These are phyloP conservation scores for Tricholoma saponaceum DNA, from an alignment of 768 basidiomycete genomes.

Conservation along the genomic window DNA sequence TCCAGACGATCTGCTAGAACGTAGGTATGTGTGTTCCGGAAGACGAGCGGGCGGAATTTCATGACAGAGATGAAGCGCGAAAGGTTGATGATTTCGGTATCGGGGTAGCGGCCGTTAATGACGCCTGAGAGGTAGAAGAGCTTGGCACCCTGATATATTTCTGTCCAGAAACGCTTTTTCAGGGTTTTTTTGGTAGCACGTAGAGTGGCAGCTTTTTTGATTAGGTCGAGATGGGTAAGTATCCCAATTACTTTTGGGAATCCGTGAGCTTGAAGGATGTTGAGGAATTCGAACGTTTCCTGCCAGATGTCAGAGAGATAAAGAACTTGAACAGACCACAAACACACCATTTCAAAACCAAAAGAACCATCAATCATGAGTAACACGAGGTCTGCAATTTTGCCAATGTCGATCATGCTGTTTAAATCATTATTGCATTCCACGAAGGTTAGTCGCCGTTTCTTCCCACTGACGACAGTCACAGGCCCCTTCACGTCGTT, in stretches of 20 bases:
- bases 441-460: constrained; percentile 88
- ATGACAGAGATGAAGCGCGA: constrained; percentile 95
- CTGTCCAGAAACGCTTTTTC: constrained; percentile 99
- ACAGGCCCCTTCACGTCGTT: constrained; percentile 90
- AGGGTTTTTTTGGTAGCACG: constrained; percentile 89
- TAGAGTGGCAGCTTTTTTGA: constrained; percentile 86
- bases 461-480: constrained; percentile 93
- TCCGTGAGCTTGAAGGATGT: constrained; percentile 94
- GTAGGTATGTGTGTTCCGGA: constrained; percentile 94
- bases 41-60: constrained; percentile 97
- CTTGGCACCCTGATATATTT: constrained; percentile 98
- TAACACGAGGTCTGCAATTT: constrained; percentile 92
- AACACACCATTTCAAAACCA: constrained; percentile 94
- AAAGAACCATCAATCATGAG: constrained; percentile 98
- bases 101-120: constrained; percentile 95
- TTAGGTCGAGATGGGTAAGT: constrained; percentile 93
- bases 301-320: constrained; percentile 24
- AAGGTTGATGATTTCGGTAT: constrained; percentile 93
- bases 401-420: constrained; percentile 97
- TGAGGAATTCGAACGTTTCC: constrained; percentile 99
- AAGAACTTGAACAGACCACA: background rate
- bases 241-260: constrained; percentile 98
- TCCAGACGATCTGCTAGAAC: constrained; percentile 92
- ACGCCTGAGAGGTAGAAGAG: constrained; percentile 97
- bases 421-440: constrained; percentile 98